A percentile compares a stretch with the other conserved stretches of the same genome.
Evolutionary conservation across 305 asterid species (phyloP).

Genomic region (Fraxinus floribunda): DNA sequence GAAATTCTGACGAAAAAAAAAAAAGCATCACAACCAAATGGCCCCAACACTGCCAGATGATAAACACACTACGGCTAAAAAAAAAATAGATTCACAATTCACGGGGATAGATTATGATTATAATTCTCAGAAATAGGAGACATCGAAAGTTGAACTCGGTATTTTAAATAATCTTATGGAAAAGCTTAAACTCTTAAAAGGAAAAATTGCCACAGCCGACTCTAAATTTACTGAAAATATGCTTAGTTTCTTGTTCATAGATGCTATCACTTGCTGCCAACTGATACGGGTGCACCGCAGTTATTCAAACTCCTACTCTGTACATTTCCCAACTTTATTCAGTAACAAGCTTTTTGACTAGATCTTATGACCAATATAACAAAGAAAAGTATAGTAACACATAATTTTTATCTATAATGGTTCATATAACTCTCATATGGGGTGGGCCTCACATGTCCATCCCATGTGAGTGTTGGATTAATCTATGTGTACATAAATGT

Average conservation of each 20-base stretch:
- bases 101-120: not conserved
- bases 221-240: not conserved
- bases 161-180: not conserved
- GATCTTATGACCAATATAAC: not conserved
- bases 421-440: too few relatives aligned
- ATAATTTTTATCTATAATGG: too few relatives aligned
- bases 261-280: not conserved
- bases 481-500: too few relatives aligned
- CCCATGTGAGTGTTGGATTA: too few relatives aligned
- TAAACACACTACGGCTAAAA: not conserved
- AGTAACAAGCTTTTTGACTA: not conserved
- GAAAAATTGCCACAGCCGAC: not conserved
- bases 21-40: slow-evolving; percentile 2
- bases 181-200: not conserved
- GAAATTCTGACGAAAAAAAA: slow-evolving; percentile 18
- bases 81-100: not conserved
- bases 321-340: not conserved
- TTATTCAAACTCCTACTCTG: not conserved
- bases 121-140: not conserved
- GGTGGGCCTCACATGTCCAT: too few relatives aligned
- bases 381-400: too few relatives aligned
- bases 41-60: slow-evolving; percentile 14
- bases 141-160: not conserved
- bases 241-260: not conserved
- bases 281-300: not conserved